These are phyloP conservation scores for Ampelomyces quisqualis DNA, from an alignment of 2,329 filamentous ascomycete genomes.

Conservation along the genomic window DNA sequence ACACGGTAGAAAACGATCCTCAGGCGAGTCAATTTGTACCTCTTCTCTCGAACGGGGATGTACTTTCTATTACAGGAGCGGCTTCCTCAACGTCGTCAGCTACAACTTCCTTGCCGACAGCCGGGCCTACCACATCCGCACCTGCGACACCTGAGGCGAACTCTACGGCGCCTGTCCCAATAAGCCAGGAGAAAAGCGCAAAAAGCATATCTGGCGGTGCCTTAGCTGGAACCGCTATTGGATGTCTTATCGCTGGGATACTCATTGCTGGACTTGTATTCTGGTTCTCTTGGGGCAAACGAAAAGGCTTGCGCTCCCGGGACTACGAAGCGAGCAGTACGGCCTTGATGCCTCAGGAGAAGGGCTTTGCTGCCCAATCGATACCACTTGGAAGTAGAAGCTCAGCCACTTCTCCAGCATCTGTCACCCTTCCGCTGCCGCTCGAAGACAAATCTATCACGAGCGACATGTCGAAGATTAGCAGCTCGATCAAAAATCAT, in stretches of 20 bases:
- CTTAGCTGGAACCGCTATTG: slow-evolving; percentile 42
- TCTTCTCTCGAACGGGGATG: too few species aligned
- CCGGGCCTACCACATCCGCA: too few species aligned
- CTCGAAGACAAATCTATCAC: slow-evolving; percentile 36
- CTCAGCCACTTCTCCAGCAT: slow-evolving; percentile 8
- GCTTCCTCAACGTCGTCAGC: too few species aligned
- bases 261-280: slow-evolving; percentile 23
- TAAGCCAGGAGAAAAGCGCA: too few species aligned
- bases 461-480: slow-evolving; percentile 36
- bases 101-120: too few species aligned
- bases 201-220: too few species aligned
- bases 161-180: too few species aligned
- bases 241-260: slow-evolving; percentile 35
- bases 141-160: too few species aligned
- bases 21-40: too few species aligned
- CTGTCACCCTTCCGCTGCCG: slow-evolving; percentile 32
- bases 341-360: slow-evolving; percentile 21
- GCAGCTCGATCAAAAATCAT: slow-evolving; percentile 40
- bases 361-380: slow-evolving; percentile 12
- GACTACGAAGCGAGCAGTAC: slow-evolving; percentile 18
- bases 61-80: too few species aligned
- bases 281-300: slow-evolving; percentile 25
- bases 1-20: too few species aligned
- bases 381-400: slow-evolving; percentile 16
- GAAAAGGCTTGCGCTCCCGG: slow-evolving; percentile 1